phyloP scores from a whole-genome alignment of 352 stramenopile genomes.

The Sclerospora graminicola region DNA sequence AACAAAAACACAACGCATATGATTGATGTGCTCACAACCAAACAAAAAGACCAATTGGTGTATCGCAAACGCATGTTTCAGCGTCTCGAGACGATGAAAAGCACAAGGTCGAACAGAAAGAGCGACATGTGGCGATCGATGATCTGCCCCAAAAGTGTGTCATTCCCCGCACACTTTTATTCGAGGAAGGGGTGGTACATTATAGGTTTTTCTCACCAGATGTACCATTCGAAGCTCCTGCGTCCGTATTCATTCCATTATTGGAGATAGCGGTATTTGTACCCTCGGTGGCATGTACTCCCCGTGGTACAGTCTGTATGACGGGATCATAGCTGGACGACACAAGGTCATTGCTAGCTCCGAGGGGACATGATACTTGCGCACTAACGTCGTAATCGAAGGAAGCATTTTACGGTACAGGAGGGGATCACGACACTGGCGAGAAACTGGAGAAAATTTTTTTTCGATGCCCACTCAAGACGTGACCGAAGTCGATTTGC shows the following conservation, averaged over 20 bases:
- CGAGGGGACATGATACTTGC: slow-evolving; percentile 60
- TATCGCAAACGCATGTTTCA: slow-evolving; percentile 61
- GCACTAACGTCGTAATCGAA: slow-evolving; percentile 44
- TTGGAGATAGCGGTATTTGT: slow-evolving; percentile 20
- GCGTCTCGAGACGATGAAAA: slow-evolving; percentile 59
- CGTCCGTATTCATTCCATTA: slow-evolving; percentile 6
- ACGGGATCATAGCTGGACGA: slow-evolving; percentile 59
- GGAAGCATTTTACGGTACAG: slow-evolving; percentile 70
- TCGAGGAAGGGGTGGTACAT: slow-evolving; percentile 56
- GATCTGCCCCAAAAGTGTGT: slow-evolving; percentile 82
- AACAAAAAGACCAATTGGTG: slow-evolving; percentile 79
- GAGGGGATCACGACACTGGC: slow-evolving; percentile 53
- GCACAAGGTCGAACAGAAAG: slow-evolving; percentile 33
- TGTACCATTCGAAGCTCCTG: slow-evolving; percentile 3
- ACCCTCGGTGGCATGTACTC: slow-evolving; percentile 35
- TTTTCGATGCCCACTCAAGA: too few species aligned
- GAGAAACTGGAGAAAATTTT: slow-evolving; percentile 84
- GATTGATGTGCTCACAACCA: slow-evolving; percentile 75
- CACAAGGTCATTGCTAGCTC: slow-evolving; percentile 75
- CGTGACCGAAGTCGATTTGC: too few species aligned
- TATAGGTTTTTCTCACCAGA: slow-evolving; percentile 35
- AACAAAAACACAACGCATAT: slow-evolving; percentile 50
- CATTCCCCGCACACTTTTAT: slow-evolving; percentile 74
- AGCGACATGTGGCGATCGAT: slow-evolving; percentile 54
- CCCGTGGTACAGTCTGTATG: slow-evolving; percentile 48